A percentile compares a stretch with the other conserved stretches of the same genome.
These are phyloP conservation scores for Myriosclerotinia scirpicola DNA, from an alignment of 2,329 filamentous ascomycete species.

Conservation along the genomic window DNA sequence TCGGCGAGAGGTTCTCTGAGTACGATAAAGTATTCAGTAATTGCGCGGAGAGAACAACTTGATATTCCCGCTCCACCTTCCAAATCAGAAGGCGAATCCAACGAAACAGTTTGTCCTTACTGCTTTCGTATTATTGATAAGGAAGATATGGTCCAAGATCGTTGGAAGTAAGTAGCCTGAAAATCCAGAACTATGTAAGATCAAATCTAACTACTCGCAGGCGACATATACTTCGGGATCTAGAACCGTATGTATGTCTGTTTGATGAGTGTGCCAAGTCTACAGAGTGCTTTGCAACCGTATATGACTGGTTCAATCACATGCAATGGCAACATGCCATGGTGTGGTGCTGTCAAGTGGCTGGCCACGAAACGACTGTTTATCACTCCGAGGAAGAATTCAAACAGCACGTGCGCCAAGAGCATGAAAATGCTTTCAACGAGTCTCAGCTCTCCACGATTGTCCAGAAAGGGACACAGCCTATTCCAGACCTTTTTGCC, in stretches of 20 bases:
- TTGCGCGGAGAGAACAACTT: conserved; percentile 13
- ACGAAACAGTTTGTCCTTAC: conserved; percentile 6
- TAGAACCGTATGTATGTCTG: conserved; percentile 18
- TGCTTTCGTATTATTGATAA: conserved; percentile 11
- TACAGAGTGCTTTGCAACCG: conserved; percentile 1
- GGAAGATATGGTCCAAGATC: conserved; percentile 1
- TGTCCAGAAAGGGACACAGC: neutral
- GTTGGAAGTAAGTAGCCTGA: conserved; percentile 1
- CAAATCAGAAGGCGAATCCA: neutral
- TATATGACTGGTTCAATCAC: conserved; percentile 12
- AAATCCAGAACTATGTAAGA: neutral
- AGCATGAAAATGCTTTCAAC: conserved; percentile 5
- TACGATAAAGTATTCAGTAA: conserved; percentile 11
- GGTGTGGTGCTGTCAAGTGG: conserved; percentile 11
- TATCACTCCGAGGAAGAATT: conserved; percentile 11
- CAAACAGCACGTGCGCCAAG: neutral
- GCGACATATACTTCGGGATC: conserved; percentile 11
- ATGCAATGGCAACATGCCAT: conserved; percentile 20
- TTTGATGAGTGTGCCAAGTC: conserved; percentile 10
- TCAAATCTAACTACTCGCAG: neutral
- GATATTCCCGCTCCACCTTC: conserved; percentile 1
- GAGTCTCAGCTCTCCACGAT: conserved; percentile 10
- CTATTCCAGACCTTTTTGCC: neutral
- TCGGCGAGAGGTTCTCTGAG: neutral
- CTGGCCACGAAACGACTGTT: conserved; percentile 9